Base-by-base conservation (phyloP, 2,329 filamentous ascomycete genomes). In the Fusarium newnesense region DNA sequence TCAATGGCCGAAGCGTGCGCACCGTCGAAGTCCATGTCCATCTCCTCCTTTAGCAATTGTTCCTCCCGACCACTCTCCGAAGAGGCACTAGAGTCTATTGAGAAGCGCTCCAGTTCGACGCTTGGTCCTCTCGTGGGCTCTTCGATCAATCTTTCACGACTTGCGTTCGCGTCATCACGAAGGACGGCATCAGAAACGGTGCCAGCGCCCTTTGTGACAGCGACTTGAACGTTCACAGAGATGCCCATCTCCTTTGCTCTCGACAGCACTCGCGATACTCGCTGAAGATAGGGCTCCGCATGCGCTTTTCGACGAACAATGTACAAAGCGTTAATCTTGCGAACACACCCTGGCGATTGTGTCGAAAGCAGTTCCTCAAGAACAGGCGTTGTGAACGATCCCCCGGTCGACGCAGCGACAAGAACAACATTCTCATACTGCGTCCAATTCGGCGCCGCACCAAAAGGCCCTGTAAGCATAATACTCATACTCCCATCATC, bases 341-440 rank as follows among this genome's bases (percentile, higher is more conserved):
- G 75, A 28, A 78, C 63, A 12, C 76, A 75, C 0, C 75, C 75
- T 1, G 70, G 67, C 7, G 75, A 65, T n/a, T 69, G 75, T 0
- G 76, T 66, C 3, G 62, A 49, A 8, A 78, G 39, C 9, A 78
- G 11, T 21, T 72, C 71, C 7, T 77, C 74, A 8, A 78, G 67
- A 18, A 78, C 39, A 13, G 76, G 76, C 4, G 76, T 75, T 1
- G 52, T 72, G 19, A 77, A 78, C 0, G 76, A 78, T 13, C 74
- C 75, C 36, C 76, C 76, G 0, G 76, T 78, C 0, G 76, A 78
- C 3, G 74, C 63, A 10, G 74, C 61, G 26, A 78, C 24, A 7
- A 78, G 63, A 13, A 77, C 49, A 5, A 78, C 21, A 9, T 69
- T 77, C 13, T 76, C 76, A n/a, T 65, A 77, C 18, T 78, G 76